A percentile compares a stretch with the other conserved stretches of the same genome.
These are phyloP conservation scores for Astragalus glycyphyllos DNA, from an alignment of 306 rosid genomes.

Conservation along the genomic window DNA sequence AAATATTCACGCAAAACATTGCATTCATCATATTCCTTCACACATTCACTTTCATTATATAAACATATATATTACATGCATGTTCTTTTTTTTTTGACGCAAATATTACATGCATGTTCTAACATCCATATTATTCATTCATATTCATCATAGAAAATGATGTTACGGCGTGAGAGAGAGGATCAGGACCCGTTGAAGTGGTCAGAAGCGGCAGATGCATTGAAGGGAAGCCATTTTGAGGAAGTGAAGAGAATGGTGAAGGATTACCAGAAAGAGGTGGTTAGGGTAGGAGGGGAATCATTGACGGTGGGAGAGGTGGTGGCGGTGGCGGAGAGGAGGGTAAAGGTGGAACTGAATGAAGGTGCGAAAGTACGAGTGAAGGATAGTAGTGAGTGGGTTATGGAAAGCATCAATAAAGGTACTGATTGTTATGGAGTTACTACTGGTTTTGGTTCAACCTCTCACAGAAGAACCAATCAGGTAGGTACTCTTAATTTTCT, in stretches of 20 bases:
- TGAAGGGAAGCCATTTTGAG: conserved; percentile 64
- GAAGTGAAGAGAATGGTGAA: conserved; percentile 72
- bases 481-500: conserved; percentile 17
- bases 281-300: conserved; percentile 60
- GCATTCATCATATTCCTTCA: no score
- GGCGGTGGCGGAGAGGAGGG: conserved; percentile 46
- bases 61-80: background rate
- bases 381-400: conserved; percentile 80
- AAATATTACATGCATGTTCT: background rate
- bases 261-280: conserved; percentile 55
- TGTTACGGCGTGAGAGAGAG: background rate
- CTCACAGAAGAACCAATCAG: conserved; percentile 71
- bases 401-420: conserved; percentile 64
- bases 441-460: conserved; percentile 77
- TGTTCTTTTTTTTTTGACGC: no score
- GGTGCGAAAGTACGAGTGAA: conserved; percentile 56
- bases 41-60: no score
- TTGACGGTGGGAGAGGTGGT: conserved; percentile 67
- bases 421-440: conserved; percentile 75
- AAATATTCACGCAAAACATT: no score
- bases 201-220: conserved; percentile 57
- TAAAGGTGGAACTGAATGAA: conserved; percentile 57
- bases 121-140: conserved; percentile 3
- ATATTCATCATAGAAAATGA: background rate
- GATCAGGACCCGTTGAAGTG: conserved; percentile 57